Percentiles rank a stretch among this genome's conserved stretches.
phyloP scores from a whole-genome alignment of 2,329 filamentous ascomycete species.

The Bretziella fagacearum region DNA sequence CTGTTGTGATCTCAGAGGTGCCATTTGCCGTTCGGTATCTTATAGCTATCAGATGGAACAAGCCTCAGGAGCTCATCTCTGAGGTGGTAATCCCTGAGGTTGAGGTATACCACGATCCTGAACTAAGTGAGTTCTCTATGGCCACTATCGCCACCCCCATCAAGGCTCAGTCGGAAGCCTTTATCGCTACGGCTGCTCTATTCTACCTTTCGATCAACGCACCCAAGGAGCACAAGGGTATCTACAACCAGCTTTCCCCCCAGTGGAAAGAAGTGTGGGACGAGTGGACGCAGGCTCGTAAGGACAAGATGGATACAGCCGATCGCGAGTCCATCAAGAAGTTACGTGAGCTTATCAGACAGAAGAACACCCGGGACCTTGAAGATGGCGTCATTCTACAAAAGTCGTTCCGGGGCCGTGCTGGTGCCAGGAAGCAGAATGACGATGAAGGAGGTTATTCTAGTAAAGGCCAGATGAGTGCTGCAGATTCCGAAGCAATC shows the following conservation, averaged over 20 bases:
- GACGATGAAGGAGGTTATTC: conserved; percentile 29
- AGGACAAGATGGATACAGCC: conserved; percentile 48
- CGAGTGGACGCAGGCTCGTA: conserved; percentile 56
- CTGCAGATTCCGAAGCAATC: conserved; percentile 31
- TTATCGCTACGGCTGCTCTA: conserved; percentile 62
- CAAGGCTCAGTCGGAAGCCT: conserved; percentile 68
- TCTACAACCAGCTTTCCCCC: conserved; percentile 58
- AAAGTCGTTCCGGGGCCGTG: conserved; percentile 54
- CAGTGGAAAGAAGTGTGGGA: conserved; percentile 75
- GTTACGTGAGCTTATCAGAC: conserved; percentile 52
- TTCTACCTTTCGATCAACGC: conserved; percentile 68
- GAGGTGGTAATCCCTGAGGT: conserved; percentile 27
- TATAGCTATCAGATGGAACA: conserved; percentile 63
- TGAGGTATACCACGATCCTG: conserved; percentile 24
- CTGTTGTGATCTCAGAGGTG: conserved; percentile 52
- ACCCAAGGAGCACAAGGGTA: conserved; percentile 62
- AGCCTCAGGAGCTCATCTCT: conserved; percentile 39
- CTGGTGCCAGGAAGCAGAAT: conserved; percentile 30
- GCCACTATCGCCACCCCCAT: conserved; percentile 55
- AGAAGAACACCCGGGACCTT: conserved; percentile 50
- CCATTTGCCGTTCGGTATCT: conserved; percentile 61
- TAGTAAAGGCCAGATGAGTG: conserved; percentile 27
- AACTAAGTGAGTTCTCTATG: conserved; percentile 52
- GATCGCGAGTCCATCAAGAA: conserved; percentile 54
- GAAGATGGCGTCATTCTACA: conserved; percentile 61